Conservation (phyloP, 768 basidiomycete species). For the Hemileccinum rubropunctum region DNA sequence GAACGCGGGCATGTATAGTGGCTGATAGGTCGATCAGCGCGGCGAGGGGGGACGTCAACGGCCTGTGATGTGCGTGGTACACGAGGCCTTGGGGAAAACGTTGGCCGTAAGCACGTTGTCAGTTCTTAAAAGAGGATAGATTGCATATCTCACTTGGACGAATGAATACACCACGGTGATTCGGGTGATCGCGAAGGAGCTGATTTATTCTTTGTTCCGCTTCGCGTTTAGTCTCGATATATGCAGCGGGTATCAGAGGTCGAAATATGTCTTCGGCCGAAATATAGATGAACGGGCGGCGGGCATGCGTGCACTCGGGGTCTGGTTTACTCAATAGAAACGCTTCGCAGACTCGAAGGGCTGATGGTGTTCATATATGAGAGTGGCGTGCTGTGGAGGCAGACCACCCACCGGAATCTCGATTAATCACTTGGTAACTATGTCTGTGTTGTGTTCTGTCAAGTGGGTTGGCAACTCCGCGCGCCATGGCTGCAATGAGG, state of each 20-base stretch:
- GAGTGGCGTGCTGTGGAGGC: not conserved
- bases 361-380: conserved; percentile 36
- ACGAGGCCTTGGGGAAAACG: conserved; percentile 66
- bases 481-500: conserved; percentile 47
- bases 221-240: conserved; percentile 92
- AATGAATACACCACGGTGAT: conserved; percentile 73
- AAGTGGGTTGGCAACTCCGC: conserved; percentile 58
- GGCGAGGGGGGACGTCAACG: conserved; percentile 84
- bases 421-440: conserved; percentile 80
- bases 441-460: conserved; percentile 38
- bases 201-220: conserved; percentile 72
- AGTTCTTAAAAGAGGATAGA: conserved; percentile 9
- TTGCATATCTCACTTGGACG: conserved; percentile 70
- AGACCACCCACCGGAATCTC: conserved; percentile 74
- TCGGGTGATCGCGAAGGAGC: conserved; percentile 42
- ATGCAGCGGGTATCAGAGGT: conserved; percentile 79
- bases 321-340: conserved; percentile 51
- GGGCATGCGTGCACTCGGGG: conserved; percentile 29
- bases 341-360: conserved; percentile 73
- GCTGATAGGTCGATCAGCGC: conserved; percentile 81
- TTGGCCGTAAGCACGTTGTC: conserved; percentile 13
- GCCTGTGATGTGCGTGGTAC: conserved; percentile 92
- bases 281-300: conserved; percentile 86
- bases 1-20: conserved; percentile 59
- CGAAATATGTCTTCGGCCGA: conserved; percentile 88